Percentiles rank a stretch among this genome's conserved stretches.
phyloP scores from a whole-genome alignment of 306 rosid genomes.

The Leucaena leucocephala region DNA sequence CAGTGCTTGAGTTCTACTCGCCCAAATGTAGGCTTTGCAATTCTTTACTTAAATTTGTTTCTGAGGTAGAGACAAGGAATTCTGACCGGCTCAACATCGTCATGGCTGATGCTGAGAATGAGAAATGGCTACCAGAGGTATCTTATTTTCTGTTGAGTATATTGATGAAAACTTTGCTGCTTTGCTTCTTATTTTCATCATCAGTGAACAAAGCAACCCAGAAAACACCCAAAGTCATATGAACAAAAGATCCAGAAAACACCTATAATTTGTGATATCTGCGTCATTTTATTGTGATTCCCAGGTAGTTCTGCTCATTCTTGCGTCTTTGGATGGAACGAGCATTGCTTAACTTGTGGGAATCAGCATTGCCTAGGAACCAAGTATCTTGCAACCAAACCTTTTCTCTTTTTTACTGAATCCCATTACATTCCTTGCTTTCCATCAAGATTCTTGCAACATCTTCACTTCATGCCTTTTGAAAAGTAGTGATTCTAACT shows the following conservation, averaged over 20 bases:
- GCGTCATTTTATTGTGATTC: not conserved
- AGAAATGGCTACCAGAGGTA: slow-evolving; percentile 79
- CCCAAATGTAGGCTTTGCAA: slow-evolving; percentile 85
- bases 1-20: slow-evolving; percentile 77
- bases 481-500: not conserved
- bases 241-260: not conserved
- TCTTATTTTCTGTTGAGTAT: not conserved
- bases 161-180: slow-evolving; percentile 2
- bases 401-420: no score
- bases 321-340: not conserved
- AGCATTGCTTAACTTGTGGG: not conserved
- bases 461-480: slow-evolving; percentile 1
- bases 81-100: slow-evolving; percentile 75
- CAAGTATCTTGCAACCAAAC: not conserved
- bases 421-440: not conserved
- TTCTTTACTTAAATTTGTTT: slow-evolving; percentile 61
- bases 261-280: not conserved
- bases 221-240: not conserved
- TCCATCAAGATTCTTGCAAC: not conserved
- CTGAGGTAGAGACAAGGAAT: slow-evolving; percentile 68
- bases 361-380: not conserved
- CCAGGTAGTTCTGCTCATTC: not conserved
- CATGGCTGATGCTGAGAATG: slow-evolving; percentile 92
- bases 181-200: not conserved
- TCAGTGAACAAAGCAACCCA: not conserved